These are phyloP conservation scores for Pseudogymnoascus sp. DNA, from an alignment of 2,329 filamentous ascomycete species.

Conservation along the genomic window DNA sequence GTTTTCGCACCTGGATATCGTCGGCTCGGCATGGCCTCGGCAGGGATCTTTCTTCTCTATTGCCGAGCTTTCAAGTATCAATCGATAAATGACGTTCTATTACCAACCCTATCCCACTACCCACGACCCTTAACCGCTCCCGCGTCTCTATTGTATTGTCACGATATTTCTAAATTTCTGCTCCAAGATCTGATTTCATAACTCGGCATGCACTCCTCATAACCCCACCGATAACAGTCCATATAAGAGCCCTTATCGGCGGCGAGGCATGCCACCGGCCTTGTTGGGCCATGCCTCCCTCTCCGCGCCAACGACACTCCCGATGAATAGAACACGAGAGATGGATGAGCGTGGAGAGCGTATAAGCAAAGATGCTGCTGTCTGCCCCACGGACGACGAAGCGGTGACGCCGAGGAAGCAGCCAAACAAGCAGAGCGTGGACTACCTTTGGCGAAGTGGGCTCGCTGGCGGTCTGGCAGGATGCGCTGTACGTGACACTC, in stretches of 20 bases:
- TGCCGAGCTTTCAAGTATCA: not conserved
- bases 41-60: too few species aligned
- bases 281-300: constrained; percentile 51
- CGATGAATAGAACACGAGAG: constrained; percentile 35
- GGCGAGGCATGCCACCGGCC: constrained; percentile 47
- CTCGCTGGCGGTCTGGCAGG: constrained; percentile 85
- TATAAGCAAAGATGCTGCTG: constrained; percentile 29
- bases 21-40: too few species aligned
- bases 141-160: too few species aligned
- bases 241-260: constrained; percentile 15
- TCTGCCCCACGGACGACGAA: constrained; percentile 47
- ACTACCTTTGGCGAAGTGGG: constrained; percentile 78
- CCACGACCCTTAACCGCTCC: too few species aligned
- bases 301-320: constrained; percentile 43
- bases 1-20: too few species aligned
- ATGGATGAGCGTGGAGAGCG: constrained; percentile 25
- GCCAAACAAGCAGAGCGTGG: constrained; percentile 63
- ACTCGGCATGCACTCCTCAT: constrained; percentile 14
- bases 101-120: not conserved
- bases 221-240: not conserved
- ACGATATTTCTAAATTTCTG: too few species aligned
- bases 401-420: constrained; percentile 39
- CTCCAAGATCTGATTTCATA: not conserved
- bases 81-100: not conserved
- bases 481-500: constrained; percentile 62